Evolutionary conservation across 768 basidiomycete species (phyloP), one percentile per base, ranked within the genome.

Genomic region (Cubamyces sp.): DNA sequence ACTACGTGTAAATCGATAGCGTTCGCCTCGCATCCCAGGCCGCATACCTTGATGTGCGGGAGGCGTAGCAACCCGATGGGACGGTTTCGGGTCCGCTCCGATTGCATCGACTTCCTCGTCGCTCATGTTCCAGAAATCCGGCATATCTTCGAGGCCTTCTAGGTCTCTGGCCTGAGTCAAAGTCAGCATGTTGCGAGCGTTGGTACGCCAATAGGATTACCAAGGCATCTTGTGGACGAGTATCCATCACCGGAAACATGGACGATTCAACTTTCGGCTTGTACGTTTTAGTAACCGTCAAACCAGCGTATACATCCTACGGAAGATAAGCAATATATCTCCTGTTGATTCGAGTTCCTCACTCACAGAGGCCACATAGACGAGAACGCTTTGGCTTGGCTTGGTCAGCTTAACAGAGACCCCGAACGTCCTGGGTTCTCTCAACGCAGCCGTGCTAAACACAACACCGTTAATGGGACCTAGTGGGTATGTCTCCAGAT

Each of bases 291-390:
- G 78, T 74, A 12, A 84, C 74, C 0, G 81, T 75, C 9, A 89
- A 75, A 6, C 94, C 94, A 23, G 92, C 92, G 25, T 87, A 77
- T 34, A 80, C 82, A 74, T 95, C 94, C 90, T 94, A 68, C 23
- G 45, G 18, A n/a, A 9, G 15, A 26, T 60, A 57, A 61, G 61
- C 60, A 59, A 61, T 54, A 26, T 9, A 8, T 49, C 18, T 14
- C 43, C 6, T 21, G 7, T 9, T 34, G 1, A 34, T 25, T 26
- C 11, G 7, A 9, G 30, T 6, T 21, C 30, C 7, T 40, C 12
- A 66, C 77, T 68, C 74, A 92, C 91, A 30, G 90, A 85, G 66
- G 84, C 76, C 5, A 91, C 81, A 25, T 82, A 78, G 47, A 88
- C 83, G 15, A 76, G 65, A 28, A 92, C 74, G 46, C 77, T 75